Evolutionary conservation across 78 protist species (phyloP).

Genomic region (Dictyostelium firmibasis): DNA sequence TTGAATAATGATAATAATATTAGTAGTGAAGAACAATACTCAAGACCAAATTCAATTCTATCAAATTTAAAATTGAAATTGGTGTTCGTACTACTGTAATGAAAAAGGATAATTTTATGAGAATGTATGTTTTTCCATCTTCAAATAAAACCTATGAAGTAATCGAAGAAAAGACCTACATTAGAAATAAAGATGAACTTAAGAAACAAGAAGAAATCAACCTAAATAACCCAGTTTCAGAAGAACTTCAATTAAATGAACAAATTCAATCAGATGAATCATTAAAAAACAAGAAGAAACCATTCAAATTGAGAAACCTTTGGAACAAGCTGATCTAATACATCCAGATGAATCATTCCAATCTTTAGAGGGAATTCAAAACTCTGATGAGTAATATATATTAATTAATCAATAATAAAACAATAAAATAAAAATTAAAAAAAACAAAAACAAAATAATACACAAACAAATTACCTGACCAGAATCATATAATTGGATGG

Average conservation of each 20-base stretch:
- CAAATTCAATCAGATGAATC: background rate
- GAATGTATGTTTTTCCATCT: background rate
- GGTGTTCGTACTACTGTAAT: slow-evolving; percentile 10
- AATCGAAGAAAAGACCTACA: background rate
- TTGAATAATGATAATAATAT: background rate
- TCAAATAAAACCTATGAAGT: background rate
- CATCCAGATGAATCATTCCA: too few relatives aligned
- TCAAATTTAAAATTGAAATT: background rate
- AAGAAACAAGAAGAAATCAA: too few relatives aligned
- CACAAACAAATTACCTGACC: too few relatives aligned
- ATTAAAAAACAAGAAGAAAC: background rate
- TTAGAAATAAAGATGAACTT: too few relatives aligned
- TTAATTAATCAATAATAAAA: too few relatives aligned
- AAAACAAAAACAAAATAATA: too few relatives aligned
- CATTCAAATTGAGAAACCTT: background rate
- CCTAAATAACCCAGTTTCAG: too few relatives aligned
- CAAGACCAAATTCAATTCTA: background rate
- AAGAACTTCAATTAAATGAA: background rate
- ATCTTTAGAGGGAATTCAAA: too few relatives aligned
- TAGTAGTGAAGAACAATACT: background rate
- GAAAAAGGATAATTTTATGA: background rate
- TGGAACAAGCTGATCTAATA: background rate
- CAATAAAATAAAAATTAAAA: too few relatives aligned
- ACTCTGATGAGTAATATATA: too few relatives aligned
- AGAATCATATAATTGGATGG: too few relatives aligned